Evolutionary conservation across 805 yeast species (phyloP).

Genomic region (Candida incommunis): DNA sequence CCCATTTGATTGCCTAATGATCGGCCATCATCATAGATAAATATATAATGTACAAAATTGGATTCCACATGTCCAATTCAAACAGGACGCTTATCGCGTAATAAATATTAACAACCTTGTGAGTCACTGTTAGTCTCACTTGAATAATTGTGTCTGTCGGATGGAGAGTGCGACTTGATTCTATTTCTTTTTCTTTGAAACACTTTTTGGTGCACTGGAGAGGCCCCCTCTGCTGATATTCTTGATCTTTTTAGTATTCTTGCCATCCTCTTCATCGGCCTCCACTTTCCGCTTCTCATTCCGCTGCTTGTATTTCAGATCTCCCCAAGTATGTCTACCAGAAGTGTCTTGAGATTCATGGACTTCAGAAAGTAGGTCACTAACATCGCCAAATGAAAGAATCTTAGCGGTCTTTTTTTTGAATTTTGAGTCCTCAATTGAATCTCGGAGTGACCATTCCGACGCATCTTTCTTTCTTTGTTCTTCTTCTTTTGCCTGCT

Average conservation of each 20-base stretch:
- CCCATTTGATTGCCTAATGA: too few relatives aligned
- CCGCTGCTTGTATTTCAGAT: neutral
- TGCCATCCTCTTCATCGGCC: conserved; percentile 1
- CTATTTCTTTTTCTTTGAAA: too few relatives aligned
- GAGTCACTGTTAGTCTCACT: too few relatives aligned
- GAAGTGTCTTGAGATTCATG: conserved; percentile 3
- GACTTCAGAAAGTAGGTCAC: neutral
- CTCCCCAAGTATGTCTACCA: conserved; percentile 17
- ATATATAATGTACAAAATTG: too few relatives aligned
- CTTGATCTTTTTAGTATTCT: neutral
- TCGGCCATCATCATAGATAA: too few relatives aligned
- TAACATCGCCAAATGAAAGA: neutral
- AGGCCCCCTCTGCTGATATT: neutral
- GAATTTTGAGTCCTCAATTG: conserved; percentile 1
- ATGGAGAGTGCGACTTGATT: too few relatives aligned
- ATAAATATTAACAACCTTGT: too few relatives aligned
- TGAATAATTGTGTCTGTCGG: too few relatives aligned
- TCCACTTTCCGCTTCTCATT: conserved; percentile 1
- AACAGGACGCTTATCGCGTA: too few relatives aligned
- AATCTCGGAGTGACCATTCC: conserved; percentile 10
- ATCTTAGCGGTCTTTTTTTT: conserved; percentile 2
- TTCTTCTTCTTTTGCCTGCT: conserved; percentile 13
- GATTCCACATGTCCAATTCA: too few relatives aligned
- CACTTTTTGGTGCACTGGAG: neutral
- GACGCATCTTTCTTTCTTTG: conserved; percentile 14